Evolutionary conservation across 345 rosid genomes (phyloP).

Genomic region (Camelina neglecta): DNA sequence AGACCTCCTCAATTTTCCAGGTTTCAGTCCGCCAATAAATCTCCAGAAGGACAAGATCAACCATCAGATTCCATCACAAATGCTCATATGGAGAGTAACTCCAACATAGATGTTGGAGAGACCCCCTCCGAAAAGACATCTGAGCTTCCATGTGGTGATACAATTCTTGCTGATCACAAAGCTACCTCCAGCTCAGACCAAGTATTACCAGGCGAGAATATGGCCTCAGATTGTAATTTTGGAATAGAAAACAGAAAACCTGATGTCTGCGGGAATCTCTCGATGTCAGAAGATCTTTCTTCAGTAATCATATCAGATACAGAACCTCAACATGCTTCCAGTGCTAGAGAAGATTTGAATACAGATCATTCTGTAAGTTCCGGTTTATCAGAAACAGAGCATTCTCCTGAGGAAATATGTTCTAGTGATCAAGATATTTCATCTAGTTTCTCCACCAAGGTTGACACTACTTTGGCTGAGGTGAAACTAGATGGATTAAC

Average conservation of each 20-base stretch:
- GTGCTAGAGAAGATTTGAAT: slow-evolving; percentile 24
- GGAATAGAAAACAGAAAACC: slow-evolving; percentile 37
- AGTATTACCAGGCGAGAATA: slow-evolving; percentile 31
- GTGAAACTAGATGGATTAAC: slow-evolving; percentile 50
- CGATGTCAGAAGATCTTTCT: slow-evolving; percentile 35
- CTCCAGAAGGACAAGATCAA: slow-evolving; percentile 47
- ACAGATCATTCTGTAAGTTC: slow-evolving; percentile 24
- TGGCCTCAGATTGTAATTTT: slow-evolving; percentile 20
- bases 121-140: slow-evolving; percentile 32
- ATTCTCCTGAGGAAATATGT: slow-evolving; percentile 14
- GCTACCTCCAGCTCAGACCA: slow-evolving; percentile 41
- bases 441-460: slow-evolving; percentile 41
- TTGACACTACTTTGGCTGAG: slow-evolving; percentile 45
- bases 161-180: slow-evolving; percentile 31
- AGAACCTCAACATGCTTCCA: slow-evolving; percentile 30
- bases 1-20: slow-evolving; percentile 47
- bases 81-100: slow-evolving; percentile 31
- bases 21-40: slow-evolving; percentile 44
- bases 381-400: slow-evolving; percentile 21
- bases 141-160: slow-evolving; percentile 43
- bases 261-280: slow-evolving; percentile 32
- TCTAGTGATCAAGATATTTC: slow-evolving; percentile 36
- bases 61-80: slow-evolving; percentile 16
- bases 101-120: slow-evolving; percentile 11
- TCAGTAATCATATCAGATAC: slow-evolving; percentile 19